Conservation (phyloP, 2,329 filamentous ascomycete genomes). For the Colletotrichum tofieldiae region DNA sequence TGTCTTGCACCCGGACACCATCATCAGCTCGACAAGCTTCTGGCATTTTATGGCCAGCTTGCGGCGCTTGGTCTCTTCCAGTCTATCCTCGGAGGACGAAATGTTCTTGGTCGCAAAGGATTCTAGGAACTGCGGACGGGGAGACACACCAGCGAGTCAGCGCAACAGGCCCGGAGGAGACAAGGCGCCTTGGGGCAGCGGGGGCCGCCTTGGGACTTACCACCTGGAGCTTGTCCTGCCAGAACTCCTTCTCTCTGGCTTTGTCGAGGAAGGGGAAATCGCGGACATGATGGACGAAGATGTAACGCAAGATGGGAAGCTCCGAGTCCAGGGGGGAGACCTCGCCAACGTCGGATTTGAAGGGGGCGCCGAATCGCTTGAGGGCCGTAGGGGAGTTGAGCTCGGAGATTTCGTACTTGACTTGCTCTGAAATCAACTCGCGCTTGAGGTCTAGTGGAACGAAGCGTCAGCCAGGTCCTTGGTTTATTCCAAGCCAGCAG, state of each 20-base stretch:
- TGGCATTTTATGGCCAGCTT: slow-evolving; percentile 94
- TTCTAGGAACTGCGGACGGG: slow-evolving; percentile 82
- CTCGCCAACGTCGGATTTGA: slow-evolving; percentile 92
- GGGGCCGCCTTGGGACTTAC: slow-evolving; percentile 66
- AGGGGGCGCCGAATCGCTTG: slow-evolving; percentile 94
- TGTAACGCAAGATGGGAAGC: slow-evolving; percentile 92
- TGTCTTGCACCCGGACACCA: slow-evolving; percentile 97
- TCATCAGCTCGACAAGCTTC: slow-evolving; percentile 98
- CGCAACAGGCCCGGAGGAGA: slow-evolving; percentile 9
- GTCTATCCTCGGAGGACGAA: slow-evolving; percentile 93
- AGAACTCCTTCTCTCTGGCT: slow-evolving; percentile 98
- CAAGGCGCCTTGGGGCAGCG: neutral
- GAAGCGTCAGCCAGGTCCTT: slow-evolving; percentile 13
- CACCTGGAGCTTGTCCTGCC: slow-evolving; percentile 97
- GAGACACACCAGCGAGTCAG: slow-evolving; percentile 35
- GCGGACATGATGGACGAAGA: slow-evolving; percentile 97
- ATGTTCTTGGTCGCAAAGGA: slow-evolving; percentile 98
- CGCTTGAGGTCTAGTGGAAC: slow-evolving; percentile 85
- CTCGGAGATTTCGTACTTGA: slow-evolving; percentile 90
- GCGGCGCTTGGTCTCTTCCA: slow-evolving; percentile 95
- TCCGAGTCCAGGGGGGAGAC: slow-evolving; percentile 95
- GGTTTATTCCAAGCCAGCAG: neutral
- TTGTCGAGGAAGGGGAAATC: slow-evolving; percentile 98
- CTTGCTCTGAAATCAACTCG: slow-evolving; percentile 92
- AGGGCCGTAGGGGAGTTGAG: slow-evolving; percentile 95